phyloP scores from a whole-genome alignment of 2,329 filamentous ascomycete genomes.

The Aspergillus pseudoterreus region DNA sequence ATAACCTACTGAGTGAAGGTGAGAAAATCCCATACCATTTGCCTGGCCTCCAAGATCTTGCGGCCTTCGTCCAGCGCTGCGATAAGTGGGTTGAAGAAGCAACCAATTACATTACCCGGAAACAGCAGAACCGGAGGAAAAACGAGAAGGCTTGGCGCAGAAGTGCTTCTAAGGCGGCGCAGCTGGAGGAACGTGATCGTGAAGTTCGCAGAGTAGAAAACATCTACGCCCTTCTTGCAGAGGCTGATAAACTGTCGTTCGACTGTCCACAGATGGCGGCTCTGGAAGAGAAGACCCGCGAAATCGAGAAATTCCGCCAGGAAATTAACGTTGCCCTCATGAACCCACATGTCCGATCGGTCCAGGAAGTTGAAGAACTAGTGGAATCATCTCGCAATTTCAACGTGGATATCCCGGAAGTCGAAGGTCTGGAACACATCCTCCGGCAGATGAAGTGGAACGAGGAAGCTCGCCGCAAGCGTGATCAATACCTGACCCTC shows the following conservation, averaged over 20 bases:
- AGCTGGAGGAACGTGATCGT: constrained; percentile 77
- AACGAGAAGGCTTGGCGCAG: constrained; percentile 84
- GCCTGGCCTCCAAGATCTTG: constrained; percentile 74
- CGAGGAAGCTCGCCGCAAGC: constrained; percentile 66
- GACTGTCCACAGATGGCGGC: constrained; percentile 87
- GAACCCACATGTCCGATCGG: constrained; percentile 60
- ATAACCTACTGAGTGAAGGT: constrained; percentile 82
- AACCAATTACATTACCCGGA: constrained; percentile 91
- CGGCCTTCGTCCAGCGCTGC: constrained; percentile 89
- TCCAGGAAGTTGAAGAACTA: constrained; percentile 79
- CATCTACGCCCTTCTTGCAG: constrained; percentile 75
- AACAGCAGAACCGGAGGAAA: constrained; percentile 95
- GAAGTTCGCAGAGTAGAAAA: constrained; percentile 87
- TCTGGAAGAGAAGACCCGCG: constrained; percentile 77
- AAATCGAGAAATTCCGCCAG: constrained; percentile 79
- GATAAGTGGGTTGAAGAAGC: constrained; percentile 98
- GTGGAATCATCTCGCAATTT: constrained; percentile 86
- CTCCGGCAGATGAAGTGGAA: constrained; percentile 88
- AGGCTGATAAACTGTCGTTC: constrained; percentile 84
- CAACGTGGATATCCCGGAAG: constrained; percentile 86
- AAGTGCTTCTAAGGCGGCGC: constrained; percentile 66
- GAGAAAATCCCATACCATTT: constrained; percentile 93
- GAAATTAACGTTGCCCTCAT: constrained; percentile 69
- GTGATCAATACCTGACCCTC: constrained; percentile 66
- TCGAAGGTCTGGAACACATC: constrained; percentile 74